phyloP scores from a whole-genome alignment of 139 green algal genomes.

The Volvox reticuliferus region DNA sequence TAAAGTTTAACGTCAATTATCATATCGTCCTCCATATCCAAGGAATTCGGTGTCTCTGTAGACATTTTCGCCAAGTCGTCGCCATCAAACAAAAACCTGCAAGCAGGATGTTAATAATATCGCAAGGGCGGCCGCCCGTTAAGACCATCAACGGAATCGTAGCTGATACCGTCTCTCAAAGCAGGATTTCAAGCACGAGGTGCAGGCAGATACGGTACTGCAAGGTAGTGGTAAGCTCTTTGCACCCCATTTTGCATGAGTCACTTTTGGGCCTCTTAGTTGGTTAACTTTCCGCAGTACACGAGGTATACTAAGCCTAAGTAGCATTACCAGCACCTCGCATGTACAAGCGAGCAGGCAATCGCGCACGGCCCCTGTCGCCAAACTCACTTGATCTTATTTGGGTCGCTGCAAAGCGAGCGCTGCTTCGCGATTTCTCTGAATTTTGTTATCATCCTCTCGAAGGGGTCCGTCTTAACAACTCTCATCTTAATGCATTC shows the following conservation, averaged over 20 bases:
- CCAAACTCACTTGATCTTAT: slow-evolving; percentile 15
- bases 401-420: slow-evolving; percentile 4
- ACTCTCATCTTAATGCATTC: slow-evolving; percentile 3
- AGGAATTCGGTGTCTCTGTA: not conserved
- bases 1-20: slow-evolving; percentile 34
- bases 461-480: slow-evolving; percentile 5
- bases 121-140: no score
- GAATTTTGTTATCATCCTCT: slow-evolving; percentile 22
- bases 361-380: no score
- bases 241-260: no score
- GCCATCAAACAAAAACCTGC: slow-evolving; percentile 35
- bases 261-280: no score
- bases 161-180: no score
- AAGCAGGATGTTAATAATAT: no score
- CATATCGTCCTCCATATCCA: slow-evolving; percentile 33
- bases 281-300: no score
- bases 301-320: no score
- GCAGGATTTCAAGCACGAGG: not conserved
- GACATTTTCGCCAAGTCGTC: slow-evolving; percentile 31
- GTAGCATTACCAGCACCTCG: no score
- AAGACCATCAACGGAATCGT: no score
- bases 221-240: not conserved
- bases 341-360: no score
- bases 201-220: not conserved
- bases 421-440: not conserved